phyloP scores from a whole-genome alignment of 441 rosid species.

The Eruca vesicaria region DNA sequence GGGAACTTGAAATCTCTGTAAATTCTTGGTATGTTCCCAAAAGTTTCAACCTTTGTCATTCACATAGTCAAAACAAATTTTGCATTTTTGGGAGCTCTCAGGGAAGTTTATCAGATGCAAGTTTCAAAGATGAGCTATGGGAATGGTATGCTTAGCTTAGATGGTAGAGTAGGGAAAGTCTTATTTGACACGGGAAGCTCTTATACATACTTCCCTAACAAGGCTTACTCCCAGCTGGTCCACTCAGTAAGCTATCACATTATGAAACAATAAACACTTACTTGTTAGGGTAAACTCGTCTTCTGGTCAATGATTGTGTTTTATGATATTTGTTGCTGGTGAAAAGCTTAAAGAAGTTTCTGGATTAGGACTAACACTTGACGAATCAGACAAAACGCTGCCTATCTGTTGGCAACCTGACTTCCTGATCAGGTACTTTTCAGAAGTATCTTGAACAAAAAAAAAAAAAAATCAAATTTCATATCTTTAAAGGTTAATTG shows the following conservation, averaged over 20 bases:
- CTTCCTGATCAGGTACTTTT: constrained; percentile 57
- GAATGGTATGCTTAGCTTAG: constrained; percentile 51
- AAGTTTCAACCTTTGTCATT: constrained; percentile 2
- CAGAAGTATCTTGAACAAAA: background rate
- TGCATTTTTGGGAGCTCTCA: constrained; percentile 28
- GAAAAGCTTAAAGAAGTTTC: constrained; percentile 62
- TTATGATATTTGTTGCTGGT: constrained; percentile 17
- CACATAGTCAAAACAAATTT: background rate
- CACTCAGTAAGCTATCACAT: constrained; percentile 55
- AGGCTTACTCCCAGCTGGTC: constrained; percentile 67
- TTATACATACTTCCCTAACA: constrained; percentile 77
- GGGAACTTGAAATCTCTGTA: background rate
- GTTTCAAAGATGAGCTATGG: constrained; percentile 68
- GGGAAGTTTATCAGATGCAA: constrained; percentile 59
- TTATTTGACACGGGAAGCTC: constrained; percentile 92
- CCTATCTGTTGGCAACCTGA: constrained; percentile 76
- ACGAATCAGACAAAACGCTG: constrained; percentile 60
- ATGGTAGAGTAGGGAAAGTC: constrained; percentile 43
- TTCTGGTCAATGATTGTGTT: background rate
- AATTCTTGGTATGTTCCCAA: background rate
- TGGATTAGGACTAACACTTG: constrained; percentile 45
- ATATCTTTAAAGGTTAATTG: background rate
- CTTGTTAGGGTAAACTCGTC: background rate
- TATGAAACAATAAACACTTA: background rate
- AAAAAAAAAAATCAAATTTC: constrained; percentile 1